Conservation (phyloP, 805 yeast genomes). For the Saccharomycopsis sp. region DNA sequence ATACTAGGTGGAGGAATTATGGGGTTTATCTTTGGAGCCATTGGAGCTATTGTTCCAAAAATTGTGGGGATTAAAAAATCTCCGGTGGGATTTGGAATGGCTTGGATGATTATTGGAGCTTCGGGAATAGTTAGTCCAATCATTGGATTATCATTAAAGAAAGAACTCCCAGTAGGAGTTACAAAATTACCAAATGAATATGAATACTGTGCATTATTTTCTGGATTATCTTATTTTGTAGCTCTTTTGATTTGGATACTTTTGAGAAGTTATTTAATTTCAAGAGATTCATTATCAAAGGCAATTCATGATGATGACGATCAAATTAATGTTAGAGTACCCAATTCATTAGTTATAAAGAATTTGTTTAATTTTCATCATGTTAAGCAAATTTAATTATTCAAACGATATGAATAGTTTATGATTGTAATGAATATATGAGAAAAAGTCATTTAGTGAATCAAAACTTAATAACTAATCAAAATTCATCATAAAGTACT, state of each 20-base stretch:
- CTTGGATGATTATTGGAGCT: constrained; percentile 42
- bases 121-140: constrained; percentile 47
- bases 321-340: no score
- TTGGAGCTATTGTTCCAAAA: constrained; percentile 40
- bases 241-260: constrained; percentile 25
- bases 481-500: no score
- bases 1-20: constrained; percentile 43
- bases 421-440: no score
- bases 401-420: no score
- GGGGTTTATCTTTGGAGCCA: constrained; percentile 52
- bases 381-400: no score
- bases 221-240: constrained; percentile 40
- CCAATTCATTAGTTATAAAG: no score
- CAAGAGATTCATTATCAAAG: neutral
- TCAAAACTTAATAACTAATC: no score
- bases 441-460: no score
- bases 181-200: constrained; percentile 27
- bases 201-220: constrained; percentile 43
- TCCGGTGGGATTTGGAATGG: constrained; percentile 38
- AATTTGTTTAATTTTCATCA: no score
- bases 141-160: constrained; percentile 43
- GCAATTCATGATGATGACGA: no score
- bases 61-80: constrained; percentile 44
- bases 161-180: constrained; percentile 6
- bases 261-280: constrained; percentile 42